phyloP scores from a whole-genome alignment of 1,139 yeast species.

The Lizanozyma gosingica region DNA sequence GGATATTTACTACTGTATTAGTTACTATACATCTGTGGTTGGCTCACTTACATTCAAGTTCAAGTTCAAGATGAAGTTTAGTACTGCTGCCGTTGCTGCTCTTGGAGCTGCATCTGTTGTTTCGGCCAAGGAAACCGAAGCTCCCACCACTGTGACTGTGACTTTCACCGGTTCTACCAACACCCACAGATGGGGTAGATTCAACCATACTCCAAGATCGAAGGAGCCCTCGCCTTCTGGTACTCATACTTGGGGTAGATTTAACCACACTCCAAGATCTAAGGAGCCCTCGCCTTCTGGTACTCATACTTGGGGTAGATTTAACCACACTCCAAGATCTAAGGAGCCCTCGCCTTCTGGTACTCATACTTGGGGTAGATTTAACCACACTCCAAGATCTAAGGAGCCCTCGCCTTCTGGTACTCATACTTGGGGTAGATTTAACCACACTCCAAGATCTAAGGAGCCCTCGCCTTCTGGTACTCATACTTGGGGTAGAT shows the following conservation, averaged over 20 bases:
- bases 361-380: conserved; percentile 37
- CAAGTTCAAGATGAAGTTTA: not conserved
- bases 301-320: conserved; percentile 40
- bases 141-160: conserved; percentile 21
- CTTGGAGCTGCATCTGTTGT: conserved; percentile 11
- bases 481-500: conserved; percentile 31
- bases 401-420: conserved; percentile 11
- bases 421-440: conserved; percentile 42
- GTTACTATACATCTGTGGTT: not conserved
- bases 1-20: not conserved
- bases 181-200: conserved; percentile 42
- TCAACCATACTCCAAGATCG: conserved; percentile 38
- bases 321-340: conserved; percentile 34
- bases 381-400: conserved; percentile 19
- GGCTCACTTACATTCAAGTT: not conserved
- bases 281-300: conserved; percentile 21
- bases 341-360: conserved; percentile 26
- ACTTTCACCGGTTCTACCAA: conserved; percentile 14
- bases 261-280: conserved; percentile 29
- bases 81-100: conserved; percentile 12
- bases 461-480: conserved; percentile 24
- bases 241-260: conserved; percentile 31
- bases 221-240: conserved; percentile 24
- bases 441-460: conserved; percentile 38
- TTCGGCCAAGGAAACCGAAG: conserved; percentile 11